Percentiles rank a stretch among this genome's conserved stretches.
Evolutionary conservation across 306 rosid genomes (phyloP).

Genomic region (Canavalia gladiata): DNA sequence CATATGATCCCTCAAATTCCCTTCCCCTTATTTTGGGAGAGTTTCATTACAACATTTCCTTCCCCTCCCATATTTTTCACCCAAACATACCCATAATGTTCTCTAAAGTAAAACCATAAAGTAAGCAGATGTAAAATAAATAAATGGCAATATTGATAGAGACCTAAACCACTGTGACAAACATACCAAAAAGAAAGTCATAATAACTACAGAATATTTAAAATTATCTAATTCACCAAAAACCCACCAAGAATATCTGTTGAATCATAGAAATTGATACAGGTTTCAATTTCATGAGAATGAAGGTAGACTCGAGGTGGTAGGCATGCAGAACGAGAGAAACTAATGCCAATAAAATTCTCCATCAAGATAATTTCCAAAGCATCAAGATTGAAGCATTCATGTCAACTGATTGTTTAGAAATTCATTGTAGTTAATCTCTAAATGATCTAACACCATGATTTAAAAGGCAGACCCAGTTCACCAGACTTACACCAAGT

Average conservation of each 20-base stretch:
- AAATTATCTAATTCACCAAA: conserved; percentile 8
- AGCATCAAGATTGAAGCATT: conserved; percentile 2
- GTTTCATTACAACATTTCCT: conserved; percentile 16
- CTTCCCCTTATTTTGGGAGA: conserved; percentile 15
- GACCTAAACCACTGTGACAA: background rate
- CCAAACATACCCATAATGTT: conserved; percentile 19
- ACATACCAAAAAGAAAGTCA: background rate
- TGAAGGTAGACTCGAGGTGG: background rate
- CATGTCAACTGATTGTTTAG: background rate
- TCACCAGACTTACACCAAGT: background rate
- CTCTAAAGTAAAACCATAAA: background rate
- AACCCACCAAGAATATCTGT: background rate
- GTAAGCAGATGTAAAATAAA: background rate
- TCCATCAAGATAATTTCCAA: background rate
- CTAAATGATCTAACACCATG: background rate
- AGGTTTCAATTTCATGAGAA: background rate
- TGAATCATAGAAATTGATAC: conserved; percentile 3
- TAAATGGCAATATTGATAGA: background rate
- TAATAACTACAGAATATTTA: background rate
- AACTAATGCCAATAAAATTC: background rate
- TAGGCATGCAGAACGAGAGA: background rate
- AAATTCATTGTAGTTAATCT: background rate
- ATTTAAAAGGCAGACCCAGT: background rate
- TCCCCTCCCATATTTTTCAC: background rate
- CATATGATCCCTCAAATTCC: background rate